Evolutionary conservation across 2,329 filamentous ascomycete species (phyloP).

Genomic region (Triangularia verruculosa): DNA sequence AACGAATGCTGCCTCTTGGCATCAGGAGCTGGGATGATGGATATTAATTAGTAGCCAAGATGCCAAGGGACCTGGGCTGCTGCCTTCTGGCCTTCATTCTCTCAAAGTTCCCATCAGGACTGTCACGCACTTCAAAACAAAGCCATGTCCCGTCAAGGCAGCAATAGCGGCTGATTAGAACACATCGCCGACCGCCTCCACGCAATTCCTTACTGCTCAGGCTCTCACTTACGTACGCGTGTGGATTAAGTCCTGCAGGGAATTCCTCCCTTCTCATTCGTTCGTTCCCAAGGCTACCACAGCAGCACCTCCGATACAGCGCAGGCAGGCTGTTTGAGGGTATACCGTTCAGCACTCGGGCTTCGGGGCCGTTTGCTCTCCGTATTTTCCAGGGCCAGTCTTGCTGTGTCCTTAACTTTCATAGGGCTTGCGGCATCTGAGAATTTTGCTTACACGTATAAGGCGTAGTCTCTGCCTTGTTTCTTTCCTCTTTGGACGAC

Average conservation of each 20-base stretch:
- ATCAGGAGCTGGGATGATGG: background rate
- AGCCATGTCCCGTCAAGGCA: background rate
- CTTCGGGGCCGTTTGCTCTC: background rate
- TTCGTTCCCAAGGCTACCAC: background rate
- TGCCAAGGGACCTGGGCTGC: background rate
- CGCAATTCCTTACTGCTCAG: background rate
- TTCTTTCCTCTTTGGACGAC: background rate
- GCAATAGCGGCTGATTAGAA: background rate
- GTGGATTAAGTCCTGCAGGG: background rate
- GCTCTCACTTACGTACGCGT: background rate
- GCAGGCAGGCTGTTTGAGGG: background rate
- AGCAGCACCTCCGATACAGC: background rate
- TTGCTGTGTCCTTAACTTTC: background rate
- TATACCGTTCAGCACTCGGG: background rate
- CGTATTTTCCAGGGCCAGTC: background rate
- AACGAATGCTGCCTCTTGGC: constrained; percentile 3
- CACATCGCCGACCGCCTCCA: background rate
- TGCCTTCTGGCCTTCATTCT: background rate
- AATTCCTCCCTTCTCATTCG: background rate
- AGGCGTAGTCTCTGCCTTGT: background rate
- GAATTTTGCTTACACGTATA: background rate
- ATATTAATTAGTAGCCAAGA: constrained; percentile 7
- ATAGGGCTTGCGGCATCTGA: too few species aligned
- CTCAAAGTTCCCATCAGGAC: background rate
- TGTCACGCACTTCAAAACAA: constrained; percentile 3